These are phyloP conservation scores for Acanthamoeba rhysodes DNA, from an alignment of 208 protist species.

Conservation along the genomic window DNA sequence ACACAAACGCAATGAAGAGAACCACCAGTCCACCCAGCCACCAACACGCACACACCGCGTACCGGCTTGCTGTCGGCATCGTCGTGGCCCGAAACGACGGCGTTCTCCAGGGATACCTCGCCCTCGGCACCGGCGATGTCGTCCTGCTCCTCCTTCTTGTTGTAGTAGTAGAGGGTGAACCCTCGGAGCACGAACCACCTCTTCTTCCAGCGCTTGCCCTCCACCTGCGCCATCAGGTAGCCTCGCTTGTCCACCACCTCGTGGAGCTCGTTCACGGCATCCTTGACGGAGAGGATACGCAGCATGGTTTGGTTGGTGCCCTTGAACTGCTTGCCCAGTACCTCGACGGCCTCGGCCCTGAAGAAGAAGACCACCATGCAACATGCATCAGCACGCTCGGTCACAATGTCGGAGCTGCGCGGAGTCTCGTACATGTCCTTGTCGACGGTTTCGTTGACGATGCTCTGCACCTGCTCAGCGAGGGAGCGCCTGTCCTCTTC, in stretches of 20 bases:
- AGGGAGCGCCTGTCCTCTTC: not conserved
- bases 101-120: slow-evolving; percentile 16
- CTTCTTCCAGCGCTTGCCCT: slow-evolving; percentile 65
- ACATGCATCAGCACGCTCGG: not conserved
- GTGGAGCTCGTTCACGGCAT: slow-evolving; percentile 37
- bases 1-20: not conserved
- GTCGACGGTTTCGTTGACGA: not conserved
- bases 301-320: slow-evolving; percentile 31
- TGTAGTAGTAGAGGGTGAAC: slow-evolving; percentile 6
- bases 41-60: not conserved
- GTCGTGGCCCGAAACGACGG: not conserved
- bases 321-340: not conserved
- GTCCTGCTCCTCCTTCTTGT: slow-evolving; percentile 64
- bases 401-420: not conserved
- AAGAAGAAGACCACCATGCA: not conserved
- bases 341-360: not conserved
- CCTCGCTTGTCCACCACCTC: slow-evolving; percentile 50
- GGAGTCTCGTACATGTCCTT: not conserved
- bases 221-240: slow-evolving; percentile 46
- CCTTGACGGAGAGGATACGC: slow-evolving; percentile 20
- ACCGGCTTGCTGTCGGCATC: slow-evolving; percentile 22
- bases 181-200: slow-evolving; percentile 58
- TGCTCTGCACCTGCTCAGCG: not conserved
- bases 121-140: slow-evolving; percentile 14
- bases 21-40: not conserved